These are phyloP conservation scores for Fraxinus greggii DNA, from an alignment of 305 asterid species.

Conservation along the genomic window DNA sequence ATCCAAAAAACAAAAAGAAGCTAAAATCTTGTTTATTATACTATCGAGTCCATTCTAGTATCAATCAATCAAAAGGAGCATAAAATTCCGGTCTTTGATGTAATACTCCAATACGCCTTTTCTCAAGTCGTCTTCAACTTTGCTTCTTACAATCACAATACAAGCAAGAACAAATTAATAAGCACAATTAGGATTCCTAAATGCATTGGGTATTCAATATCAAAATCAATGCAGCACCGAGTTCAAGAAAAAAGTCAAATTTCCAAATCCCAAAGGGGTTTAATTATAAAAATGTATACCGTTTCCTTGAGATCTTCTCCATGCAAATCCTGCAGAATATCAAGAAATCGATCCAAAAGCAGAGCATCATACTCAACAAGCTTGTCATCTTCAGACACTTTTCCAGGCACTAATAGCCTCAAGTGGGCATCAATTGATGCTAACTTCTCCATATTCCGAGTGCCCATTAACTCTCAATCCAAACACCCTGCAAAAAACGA, in stretches of 20 bases:
- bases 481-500: constrained; percentile 27
- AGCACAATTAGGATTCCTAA: neutral
- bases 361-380: constrained; percentile 93
- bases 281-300: constrained; percentile 31
- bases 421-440: constrained; percentile 92
- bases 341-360: constrained; percentile 93
- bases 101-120: constrained; percentile 6
- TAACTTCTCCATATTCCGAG: constrained; percentile 64
- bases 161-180: neutral
- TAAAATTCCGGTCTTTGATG: constrained; percentile 27
- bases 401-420: constrained; percentile 82
- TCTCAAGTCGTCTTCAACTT: constrained; percentile 6
- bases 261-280: constrained; percentile 8
- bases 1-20: neutral
- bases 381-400: constrained; percentile 92
- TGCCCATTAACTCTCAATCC: constrained; percentile 30
- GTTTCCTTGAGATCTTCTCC: constrained; percentile 90
- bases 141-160: neutral
- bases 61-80: constrained; percentile 7
- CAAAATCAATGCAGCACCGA: constrained; percentile 13
- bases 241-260: neutral
- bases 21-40: neutral
- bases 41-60: neutral
- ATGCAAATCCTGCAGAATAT: constrained; percentile 88
- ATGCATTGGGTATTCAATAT: neutral